Base-by-base conservation (phyloP, 345 rosid genomes). In the Citrus unshiu region DNA sequence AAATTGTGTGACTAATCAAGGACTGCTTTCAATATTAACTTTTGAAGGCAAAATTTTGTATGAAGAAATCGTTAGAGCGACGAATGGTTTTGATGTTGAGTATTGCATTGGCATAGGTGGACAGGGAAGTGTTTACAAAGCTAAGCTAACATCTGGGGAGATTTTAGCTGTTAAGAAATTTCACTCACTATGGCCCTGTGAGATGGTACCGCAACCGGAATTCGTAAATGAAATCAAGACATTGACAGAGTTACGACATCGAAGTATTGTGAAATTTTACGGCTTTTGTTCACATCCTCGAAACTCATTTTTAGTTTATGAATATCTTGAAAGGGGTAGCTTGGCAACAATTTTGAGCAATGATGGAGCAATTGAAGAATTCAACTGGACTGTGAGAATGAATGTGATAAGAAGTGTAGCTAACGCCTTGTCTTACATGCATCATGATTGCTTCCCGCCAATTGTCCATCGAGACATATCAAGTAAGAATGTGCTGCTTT, bases 121-220 rank as follows among this genome's bases (percentile, higher is more conserved):
- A n/a, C 72, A 59, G 19, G 86, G 89, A 65, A 77, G 64, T 14
- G 86, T 87, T 6, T 85, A 76, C 73, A 83, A 59, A 68, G 86
- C 79, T 29, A n/a, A 75, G 60, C 70, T 86, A 32, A 62, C 79
- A 29, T 61, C 69, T 3, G 86, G 72, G 3, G 54, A 13, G n/a
- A 25, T 27, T 1, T 80, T 87, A 30, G 89, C 89, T 2, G 83
- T 87, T 16, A 87, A 84, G 79, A 87, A 81, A 73, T 81, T 84
- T 14, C 77, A 81, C 75, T 61, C 70, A 3, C 64, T 24, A 16
- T 19, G 58, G 3, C 77, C 81, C 9, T 9, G 64, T 16, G 72
- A 61, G 46, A 16, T 37, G 21, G 63, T 32, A 12, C 9, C 76
- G 46, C 74, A 39, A 18, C 27, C 71, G 25, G 86, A 74, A 2